A percentile compares a stretch with the other conserved stretches of the same genome.
These are phyloP conservation scores for Sclerotinia sclerotiorum DNA, from an alignment of 2,329 filamentous ascomycete genomes.

Conservation along the genomic window DNA sequence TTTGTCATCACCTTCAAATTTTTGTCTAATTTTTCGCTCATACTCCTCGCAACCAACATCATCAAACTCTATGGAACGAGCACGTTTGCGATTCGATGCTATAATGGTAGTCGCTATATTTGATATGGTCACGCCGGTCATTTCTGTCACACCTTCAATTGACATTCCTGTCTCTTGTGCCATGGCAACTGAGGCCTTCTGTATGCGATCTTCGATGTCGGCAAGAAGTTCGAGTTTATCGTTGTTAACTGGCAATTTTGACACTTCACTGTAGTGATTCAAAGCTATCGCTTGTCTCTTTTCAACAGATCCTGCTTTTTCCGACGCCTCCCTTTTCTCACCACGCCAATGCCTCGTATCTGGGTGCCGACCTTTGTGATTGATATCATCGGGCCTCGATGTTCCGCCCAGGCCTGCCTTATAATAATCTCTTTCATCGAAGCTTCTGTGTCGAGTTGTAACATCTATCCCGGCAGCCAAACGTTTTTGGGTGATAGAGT, in stretches of 20 bases:
- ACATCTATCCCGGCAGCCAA: constrained; percentile 22
- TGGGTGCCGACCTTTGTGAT: neutral
- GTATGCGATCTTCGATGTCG: constrained; percentile 9
- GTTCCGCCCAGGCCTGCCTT: neutral
- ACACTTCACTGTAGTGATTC: neutral
- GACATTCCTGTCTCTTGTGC: neutral
- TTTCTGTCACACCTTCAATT: constrained; percentile 3
- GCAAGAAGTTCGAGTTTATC: constrained; percentile 4
- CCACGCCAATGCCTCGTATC: neutral
- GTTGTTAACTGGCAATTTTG: neutral
- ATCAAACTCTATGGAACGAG: constrained; percentile 6
- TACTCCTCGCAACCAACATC: neutral
- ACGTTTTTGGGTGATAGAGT: constrained; percentile 42
- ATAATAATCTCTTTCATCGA: neutral
- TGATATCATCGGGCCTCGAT: neutral
- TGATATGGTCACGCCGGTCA: constrained; percentile 6
- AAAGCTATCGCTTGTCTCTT: neutral
- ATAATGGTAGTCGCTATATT: constrained; percentile 12
- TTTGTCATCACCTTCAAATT: neutral
- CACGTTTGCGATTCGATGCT: constrained; percentile 12
- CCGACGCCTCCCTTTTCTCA: neutral
- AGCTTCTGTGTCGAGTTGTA: neutral
- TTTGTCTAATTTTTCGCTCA: neutral
- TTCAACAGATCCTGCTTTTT: neutral
- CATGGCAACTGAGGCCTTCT: constrained; percentile 1